Percentiles rank a stretch among this genome's conserved stretches.
Evolutionary conservation across 106 monocot genomes (phyloP).

Genomic region (Posidonia australis): DNA sequence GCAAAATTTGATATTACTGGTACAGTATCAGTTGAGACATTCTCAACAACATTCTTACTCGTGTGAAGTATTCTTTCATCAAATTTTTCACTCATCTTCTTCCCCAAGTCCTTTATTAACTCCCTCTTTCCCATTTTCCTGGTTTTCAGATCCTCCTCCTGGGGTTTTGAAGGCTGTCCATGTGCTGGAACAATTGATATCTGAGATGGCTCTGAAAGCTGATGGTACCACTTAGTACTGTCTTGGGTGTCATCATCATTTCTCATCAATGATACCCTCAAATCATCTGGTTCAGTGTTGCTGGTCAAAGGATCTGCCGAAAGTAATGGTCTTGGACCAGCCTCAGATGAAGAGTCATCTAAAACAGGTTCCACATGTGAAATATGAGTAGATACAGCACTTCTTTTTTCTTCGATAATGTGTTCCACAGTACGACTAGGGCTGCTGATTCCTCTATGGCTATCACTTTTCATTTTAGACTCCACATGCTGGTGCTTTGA

Average conservation of each 20-base stretch:
- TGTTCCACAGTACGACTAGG: constrained; percentile 7
- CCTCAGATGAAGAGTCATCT: background rate
- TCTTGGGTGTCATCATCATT: background rate
- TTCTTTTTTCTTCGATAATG: constrained; percentile 14
- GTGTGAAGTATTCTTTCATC: constrained; percentile 7
- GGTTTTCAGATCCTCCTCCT: constrained; percentile 14
- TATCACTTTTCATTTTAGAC: constrained; percentile 15
- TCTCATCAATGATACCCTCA: background rate
- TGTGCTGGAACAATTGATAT: background rate
- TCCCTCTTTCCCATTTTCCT: constrained; percentile 43
- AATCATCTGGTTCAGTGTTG: background rate
- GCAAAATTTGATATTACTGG: background rate
- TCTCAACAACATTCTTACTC: constrained; percentile 71
- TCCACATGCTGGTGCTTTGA: constrained; percentile 16
- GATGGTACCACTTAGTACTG: background rate
- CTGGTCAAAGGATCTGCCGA: background rate
- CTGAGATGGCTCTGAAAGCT: background rate
- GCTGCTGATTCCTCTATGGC: constrained; percentile 7
- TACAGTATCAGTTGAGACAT: constrained; percentile 7
- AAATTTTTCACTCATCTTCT: constrained; percentile 72
- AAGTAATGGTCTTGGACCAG: background rate
- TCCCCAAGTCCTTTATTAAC: constrained; percentile 67
- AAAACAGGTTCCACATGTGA: constrained; percentile 1
- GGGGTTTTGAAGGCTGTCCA: background rate
- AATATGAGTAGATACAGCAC: constrained; percentile 9